phyloP scores from a whole-genome alignment of 2,329 filamentous ascomycete genomes.

The Fusarium penzigii region DNA sequence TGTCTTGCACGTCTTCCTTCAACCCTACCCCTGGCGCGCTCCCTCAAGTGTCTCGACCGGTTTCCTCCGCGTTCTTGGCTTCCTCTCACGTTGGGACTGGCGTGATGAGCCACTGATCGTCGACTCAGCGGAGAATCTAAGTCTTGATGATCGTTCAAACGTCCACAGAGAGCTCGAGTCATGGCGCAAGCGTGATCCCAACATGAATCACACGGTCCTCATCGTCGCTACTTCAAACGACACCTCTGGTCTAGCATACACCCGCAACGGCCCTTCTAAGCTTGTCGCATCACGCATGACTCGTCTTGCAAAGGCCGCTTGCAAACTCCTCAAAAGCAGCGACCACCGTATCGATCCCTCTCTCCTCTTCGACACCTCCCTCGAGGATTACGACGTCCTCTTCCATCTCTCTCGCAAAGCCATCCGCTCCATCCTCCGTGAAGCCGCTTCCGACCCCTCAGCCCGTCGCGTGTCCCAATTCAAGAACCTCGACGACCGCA shows the following conservation, averaged over 20 bases:
- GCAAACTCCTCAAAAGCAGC: constrained; percentile 57
- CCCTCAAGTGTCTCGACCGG: constrained; percentile 78
- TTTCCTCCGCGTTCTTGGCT: constrained; percentile 77
- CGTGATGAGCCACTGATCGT: constrained; percentile 77
- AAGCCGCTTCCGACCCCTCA: constrained; percentile 38
- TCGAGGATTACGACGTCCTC: constrained; percentile 83
- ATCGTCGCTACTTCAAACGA: constrained; percentile 83
- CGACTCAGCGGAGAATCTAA: constrained; percentile 66
- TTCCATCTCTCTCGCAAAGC: constrained; percentile 66
- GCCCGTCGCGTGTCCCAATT: constrained; percentile 55
- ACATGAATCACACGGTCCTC: constrained; percentile 79
- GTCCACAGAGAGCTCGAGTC: constrained; percentile 75
- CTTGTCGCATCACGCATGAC: constrained; percentile 85
- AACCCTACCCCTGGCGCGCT: constrained; percentile 76
- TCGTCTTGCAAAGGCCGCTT: constrained; percentile 75
- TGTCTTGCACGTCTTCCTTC: constrained; percentile 74
- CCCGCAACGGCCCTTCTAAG: constrained; percentile 68
- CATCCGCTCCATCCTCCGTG: constrained; percentile 43
- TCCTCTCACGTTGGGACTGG: constrained; percentile 92
- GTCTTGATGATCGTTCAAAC: constrained; percentile 57
- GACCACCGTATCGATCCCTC: constrained; percentile 51
- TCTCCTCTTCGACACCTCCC: constrained; percentile 69
- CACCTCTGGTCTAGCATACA: constrained; percentile 77
- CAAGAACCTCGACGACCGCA: constrained; percentile 76
- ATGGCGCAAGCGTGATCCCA: constrained; percentile 86